Conservation (phyloP, 2,329 filamentous ascomycete genomes). For the Helicocarpus griseus region DNA sequence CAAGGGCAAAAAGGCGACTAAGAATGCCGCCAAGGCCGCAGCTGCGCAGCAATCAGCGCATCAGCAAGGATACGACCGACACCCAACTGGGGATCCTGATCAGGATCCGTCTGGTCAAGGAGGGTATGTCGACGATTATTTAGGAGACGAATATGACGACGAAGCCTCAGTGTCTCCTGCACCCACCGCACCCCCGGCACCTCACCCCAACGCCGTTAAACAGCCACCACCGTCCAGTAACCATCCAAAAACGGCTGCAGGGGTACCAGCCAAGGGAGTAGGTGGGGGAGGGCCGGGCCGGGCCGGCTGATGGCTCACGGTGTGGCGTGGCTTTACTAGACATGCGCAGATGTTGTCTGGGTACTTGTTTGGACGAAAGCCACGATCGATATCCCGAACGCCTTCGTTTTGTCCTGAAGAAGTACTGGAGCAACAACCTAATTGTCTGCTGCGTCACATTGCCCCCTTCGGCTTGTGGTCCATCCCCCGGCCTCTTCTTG, state of each 20-base stretch:
- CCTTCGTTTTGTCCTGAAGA: background rate
- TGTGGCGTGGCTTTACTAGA: conserved; percentile 4
- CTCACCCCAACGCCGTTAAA: conserved; percentile 46
- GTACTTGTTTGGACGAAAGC: background rate
- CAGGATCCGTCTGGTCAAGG: conserved; percentile 32
- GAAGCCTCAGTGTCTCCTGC: conserved; percentile 33
- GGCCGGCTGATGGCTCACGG: conserved; percentile 10
- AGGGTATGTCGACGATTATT: conserved; percentile 39
- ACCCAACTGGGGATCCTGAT: conserved; percentile 23
- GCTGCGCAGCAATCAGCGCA: conserved; percentile 20
- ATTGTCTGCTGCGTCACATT: conserved; percentile 5
- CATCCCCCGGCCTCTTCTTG: background rate
- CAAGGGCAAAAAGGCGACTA: conserved; percentile 76
- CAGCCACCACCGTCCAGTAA: conserved; percentile 5
- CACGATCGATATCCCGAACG: background rate
- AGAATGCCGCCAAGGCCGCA: conserved; percentile 47
- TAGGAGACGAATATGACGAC: conserved; percentile 42
- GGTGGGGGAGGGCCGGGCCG: conserved; percentile 18
- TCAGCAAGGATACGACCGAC: conserved; percentile 33
- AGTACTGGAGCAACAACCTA: background rate
- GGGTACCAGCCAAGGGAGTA: conserved; percentile 14
- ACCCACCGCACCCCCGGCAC: conserved; percentile 52
- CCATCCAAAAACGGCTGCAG: conserved; percentile 12
- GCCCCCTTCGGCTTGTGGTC: background rate
- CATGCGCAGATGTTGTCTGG: background rate